Evolutionary conservation across 345 rosid genomes (phyloP).

Genomic region (Populus simonii): DNA sequence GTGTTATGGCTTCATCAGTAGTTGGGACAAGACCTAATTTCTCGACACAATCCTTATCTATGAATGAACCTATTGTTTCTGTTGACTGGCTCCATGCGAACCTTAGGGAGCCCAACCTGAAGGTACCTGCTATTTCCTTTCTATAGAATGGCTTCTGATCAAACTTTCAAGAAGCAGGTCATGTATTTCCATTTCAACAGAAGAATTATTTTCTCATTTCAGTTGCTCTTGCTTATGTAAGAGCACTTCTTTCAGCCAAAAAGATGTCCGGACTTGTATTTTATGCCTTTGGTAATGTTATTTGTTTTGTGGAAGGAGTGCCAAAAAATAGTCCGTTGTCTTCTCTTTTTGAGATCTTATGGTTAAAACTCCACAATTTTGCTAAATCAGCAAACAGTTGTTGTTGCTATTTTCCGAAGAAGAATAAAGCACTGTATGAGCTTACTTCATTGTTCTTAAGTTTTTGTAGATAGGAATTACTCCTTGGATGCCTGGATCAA

Average conservation of each 20-base stretch:
- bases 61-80: conserved; percentile 76
- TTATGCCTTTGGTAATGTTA: neutral
- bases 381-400: neutral
- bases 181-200: neutral
- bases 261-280: neutral
- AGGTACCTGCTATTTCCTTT: conserved; percentile 39
- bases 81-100: conserved; percentile 94
- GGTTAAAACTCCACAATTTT: neutral
- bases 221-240: neutral
- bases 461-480: neutral
- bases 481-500: neutral
- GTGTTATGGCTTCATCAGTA: conserved; percentile 49
- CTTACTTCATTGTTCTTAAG: neutral
- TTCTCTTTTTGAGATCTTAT: neutral
- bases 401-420: neutral
- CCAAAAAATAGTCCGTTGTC: neutral
- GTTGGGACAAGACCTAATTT: conserved; percentile 33
- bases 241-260: neutral
- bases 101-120: conserved; percentile 69
- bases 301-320: neutral
- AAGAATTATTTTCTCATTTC: neutral
- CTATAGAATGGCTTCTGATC: neutral
- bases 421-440: neutral
- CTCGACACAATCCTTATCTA: conserved; percentile 47
- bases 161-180: neutral